Evolutionary conservation across 129 eudicot genomes (phyloP), one percentile per base, ranked within the genome.

Genomic region (Erigeron canadensis): DNA sequence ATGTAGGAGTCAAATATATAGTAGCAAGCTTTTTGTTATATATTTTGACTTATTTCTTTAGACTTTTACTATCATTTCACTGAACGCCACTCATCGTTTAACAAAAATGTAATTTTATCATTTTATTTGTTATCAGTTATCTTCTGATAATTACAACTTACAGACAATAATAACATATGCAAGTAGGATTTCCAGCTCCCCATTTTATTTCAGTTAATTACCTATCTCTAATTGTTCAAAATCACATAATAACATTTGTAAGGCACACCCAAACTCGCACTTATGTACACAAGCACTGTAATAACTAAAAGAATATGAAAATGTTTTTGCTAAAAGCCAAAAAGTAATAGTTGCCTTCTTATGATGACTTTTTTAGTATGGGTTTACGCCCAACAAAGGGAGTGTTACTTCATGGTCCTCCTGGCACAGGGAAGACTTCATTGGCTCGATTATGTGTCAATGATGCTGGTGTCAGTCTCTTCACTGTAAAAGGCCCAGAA

Each of bases 351-450:
- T 69, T 57, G 50, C 34, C 34, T 28, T 28, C 46, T 50, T 34
- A 54, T 78, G 50, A 67, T 77, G 40, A 56, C 50, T 83, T 47
- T 75, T 82, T 64, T 77, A 94, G 99, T 46, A 67, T 86, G 81
- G 97, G 99, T 71, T 81, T 95, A 66, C 96, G 97, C 69, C 90
- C 99, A 70, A 84, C 86, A 80, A 95, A 88, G 53, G 99, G 99
- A 73, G 97, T 95, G 74, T 88, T 95, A 75, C 99, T 95, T 84
- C 88, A 95, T 71, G 99, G 99, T 13, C 96, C 97, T 41, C 86
- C 96, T 48, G 99, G 99, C 73, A 95, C 97, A 18, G 99, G 99
- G 65, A 95, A 95, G 83, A 90, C 97, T 56, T 86, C 88, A 42
- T 83, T 95, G 89, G 97, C 96, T 58, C 85, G 70, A 44, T 67